Conservation (phyloP, 2,329 filamentous ascomycete genomes). For the Cercospora nicotianae region DNA sequence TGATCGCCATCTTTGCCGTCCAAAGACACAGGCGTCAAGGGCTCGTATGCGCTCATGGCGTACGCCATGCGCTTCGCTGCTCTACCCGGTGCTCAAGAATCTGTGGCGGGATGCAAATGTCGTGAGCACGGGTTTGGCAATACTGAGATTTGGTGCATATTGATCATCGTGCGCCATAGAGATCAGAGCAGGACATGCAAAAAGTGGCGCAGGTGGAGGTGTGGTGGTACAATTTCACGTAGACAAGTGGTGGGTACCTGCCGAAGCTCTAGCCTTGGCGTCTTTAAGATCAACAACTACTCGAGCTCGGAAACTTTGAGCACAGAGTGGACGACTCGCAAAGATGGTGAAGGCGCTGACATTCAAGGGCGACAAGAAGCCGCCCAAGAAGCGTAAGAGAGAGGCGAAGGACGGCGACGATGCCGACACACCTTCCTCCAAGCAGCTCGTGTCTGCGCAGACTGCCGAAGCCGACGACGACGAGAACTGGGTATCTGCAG, state of each 20-base stretch:
- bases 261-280: neutral
- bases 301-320: neutral
- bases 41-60: neutral
- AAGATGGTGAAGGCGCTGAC: conserved; percentile 82
- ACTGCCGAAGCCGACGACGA: conserved; percentile 60
- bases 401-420: conserved; percentile 51
- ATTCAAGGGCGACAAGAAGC: conserved; percentile 97
- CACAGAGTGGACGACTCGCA: neutral
- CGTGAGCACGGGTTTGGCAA: neutral
- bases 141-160: neutral
- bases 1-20: conserved; percentile 6
- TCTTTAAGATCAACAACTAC: neutral
- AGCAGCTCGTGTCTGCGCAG: conserved; percentile 35
- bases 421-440: conserved; percentile 39
- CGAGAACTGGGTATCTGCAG: conserved; percentile 85
- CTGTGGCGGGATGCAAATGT: neutral
- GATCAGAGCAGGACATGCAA: neutral
- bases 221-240: neutral
- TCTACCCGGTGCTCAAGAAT: neutral
- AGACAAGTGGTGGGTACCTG: neutral
- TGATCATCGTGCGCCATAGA: neutral
- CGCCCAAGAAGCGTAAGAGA: conserved; percentile 73
- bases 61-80: neutral
- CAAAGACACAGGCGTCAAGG: conserved; percentile 6
- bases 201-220: neutral